A percentile compares a stretch with the other conserved stretches of the same genome.
phyloP scores from a whole-genome alignment of 2,329 filamentous ascomycete species.

The Colletotrichum limetticola region DNA sequence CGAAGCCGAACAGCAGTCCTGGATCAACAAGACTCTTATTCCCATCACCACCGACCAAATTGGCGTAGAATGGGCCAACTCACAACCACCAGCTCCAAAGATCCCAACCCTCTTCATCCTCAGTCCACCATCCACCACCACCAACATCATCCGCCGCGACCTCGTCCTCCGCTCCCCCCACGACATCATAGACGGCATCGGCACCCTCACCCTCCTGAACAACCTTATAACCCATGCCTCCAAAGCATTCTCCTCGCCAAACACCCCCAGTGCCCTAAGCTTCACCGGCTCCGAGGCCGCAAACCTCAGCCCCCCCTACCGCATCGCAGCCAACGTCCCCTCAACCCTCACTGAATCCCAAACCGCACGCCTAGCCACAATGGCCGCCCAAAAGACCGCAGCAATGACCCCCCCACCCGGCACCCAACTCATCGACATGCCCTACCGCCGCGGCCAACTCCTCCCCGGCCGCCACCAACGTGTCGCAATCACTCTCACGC shows the following conservation, averaged over 20 bases:
- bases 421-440: slow-evolving; percentile 35
- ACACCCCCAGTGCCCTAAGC: slow-evolving; percentile 20
- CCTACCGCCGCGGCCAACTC: slow-evolving; percentile 34
- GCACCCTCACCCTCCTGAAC: slow-evolving; percentile 47
- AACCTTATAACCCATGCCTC: slow-evolving; percentile 41
- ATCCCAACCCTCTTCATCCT: slow-evolving; percentile 47
- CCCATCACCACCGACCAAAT: slow-evolving; percentile 38
- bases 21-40: slow-evolving; percentile 46
- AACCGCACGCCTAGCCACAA: slow-evolving; percentile 29
- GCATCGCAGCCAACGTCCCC: slow-evolving; percentile 40
- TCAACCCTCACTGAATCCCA: slow-evolving; percentile 27
- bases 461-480: slow-evolving; percentile 41
- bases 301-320: slow-evolving; percentile 41
- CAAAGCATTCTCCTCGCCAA: slow-evolving; percentile 36
- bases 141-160: slow-evolving; percentile 40
- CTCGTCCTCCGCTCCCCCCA: slow-evolving; percentile 50
- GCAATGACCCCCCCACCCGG: neutral
- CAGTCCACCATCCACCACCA: slow-evolving; percentile 23
- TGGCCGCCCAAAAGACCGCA: slow-evolving; percentile 22
- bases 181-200: slow-evolving; percentile 53
- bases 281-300: slow-evolving; percentile 38
- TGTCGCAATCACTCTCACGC: slow-evolving; percentile 35
- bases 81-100: slow-evolving; percentile 45
- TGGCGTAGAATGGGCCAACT: slow-evolving; percentile 47
- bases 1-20: slow-evolving; percentile 33